Evolutionary conservation across 257 asterid species (phyloP).

Genomic region (Haberlea rhodopensis): DNA sequence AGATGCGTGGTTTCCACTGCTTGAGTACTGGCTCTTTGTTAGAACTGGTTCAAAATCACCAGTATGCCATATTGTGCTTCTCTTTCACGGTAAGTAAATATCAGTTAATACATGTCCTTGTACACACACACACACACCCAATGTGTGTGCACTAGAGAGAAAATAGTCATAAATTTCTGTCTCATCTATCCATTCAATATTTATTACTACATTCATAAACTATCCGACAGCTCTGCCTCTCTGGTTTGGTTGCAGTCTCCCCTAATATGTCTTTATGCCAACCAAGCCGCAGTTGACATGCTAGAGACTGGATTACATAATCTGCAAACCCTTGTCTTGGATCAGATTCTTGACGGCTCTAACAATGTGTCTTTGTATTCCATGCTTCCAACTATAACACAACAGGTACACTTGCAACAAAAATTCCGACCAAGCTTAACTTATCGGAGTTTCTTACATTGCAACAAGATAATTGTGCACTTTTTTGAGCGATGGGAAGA

Average conservation of each 20-base stretch:
- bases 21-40: conserved; percentile 22
- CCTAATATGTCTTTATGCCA: conserved; percentile 33
- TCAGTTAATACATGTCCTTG: background rate
- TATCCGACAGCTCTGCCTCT: no score
- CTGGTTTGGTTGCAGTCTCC: conserved; percentile 22
- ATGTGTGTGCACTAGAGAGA: no score
- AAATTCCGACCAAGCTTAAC: background rate
- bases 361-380: conserved; percentile 27
- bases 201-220: no score
- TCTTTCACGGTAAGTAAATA: conserved; percentile 32
- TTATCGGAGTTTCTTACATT: background rate
- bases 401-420: conserved; percentile 34
- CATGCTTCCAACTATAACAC: conserved; percentile 29
- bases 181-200: background rate
- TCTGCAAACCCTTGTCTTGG: conserved; percentile 28
- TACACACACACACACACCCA: no score
- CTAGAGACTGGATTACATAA: conserved; percentile 33
- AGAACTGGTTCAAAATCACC: conserved; percentile 34
- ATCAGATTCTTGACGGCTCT: conserved; percentile 36
- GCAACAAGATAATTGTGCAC: background rate
- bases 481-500: no score
- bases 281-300: conserved; percentile 38
- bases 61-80: conserved; percentile 39
- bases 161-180: background rate
- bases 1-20: conserved; percentile 29